Base-by-base conservation (phyloP, 305 asterid species). In the Plantago lanceolata region DNA sequence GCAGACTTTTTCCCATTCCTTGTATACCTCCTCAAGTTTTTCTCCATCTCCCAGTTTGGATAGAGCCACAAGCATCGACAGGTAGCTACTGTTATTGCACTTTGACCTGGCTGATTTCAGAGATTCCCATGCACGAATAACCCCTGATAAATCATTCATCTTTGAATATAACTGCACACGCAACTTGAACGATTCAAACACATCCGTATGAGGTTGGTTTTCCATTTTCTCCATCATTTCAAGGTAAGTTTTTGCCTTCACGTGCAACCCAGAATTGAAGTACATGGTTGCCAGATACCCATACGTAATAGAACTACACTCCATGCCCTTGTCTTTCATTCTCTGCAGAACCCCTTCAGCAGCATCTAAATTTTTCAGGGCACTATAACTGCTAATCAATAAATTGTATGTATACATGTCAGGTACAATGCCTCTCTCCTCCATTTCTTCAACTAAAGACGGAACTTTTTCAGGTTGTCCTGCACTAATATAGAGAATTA, bases 391-490 rank as follows among this genome's bases (percentile, higher is more conserved):
- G 52, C 81, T 86, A 26, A 86, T 83, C 83, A 86, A 70, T 72
- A 74, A 55, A 72, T 84, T 89, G 77, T 78, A 86, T 24, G 87
- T 79, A 66, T 70, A 80, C 19, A 63, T 1, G 63, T 84, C 78
- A 12, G 65, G 56, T 37, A 75, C 47, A 29, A 84, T 47, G 21
- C 66, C 69, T 4, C 62, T 78, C 72, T 81, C 76, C 75, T 84
- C 87, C 96, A 88, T 86, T 79, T 84, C 93, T 73, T 78, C 73
- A 16, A 75, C 81, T 53, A 82, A 70, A 50, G 68, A 59, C 57
- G 66, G 21, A 78, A 82, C 48, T 78, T 82, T 82, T 50, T 77
- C 88, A 0, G 77, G 82, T 69, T 77, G 81, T 35, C 61, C 74
- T 57, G 33, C 65, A 58, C 16, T 69, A 63, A 68, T 55, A 77